A percentile compares a stretch with the other conserved stretches of the same genome.
Conservation (phyloP, 306 rosid genomes). For the Castanospermum australe region DNA sequence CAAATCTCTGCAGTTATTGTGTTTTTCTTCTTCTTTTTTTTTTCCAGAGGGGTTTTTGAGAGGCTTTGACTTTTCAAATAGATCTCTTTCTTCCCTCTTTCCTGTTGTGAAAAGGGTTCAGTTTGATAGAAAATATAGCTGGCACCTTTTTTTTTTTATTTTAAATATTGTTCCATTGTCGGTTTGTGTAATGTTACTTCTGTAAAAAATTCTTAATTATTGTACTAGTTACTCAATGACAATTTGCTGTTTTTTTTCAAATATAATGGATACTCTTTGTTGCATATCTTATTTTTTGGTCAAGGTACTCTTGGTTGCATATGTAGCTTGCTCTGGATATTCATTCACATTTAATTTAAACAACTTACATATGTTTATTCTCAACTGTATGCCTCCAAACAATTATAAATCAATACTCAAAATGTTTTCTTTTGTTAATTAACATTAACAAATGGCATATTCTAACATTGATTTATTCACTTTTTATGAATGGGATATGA, state of each 20-base stretch:
- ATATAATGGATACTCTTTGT: neutral
- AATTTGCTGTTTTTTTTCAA: neutral
- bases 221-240: constrained; percentile 7
- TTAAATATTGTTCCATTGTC: constrained; percentile 16
- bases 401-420: neutral
- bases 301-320: too few species aligned
- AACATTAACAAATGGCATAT: neutral
- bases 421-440: neutral
- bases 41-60: constrained; percentile 24
- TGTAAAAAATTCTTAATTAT: constrained; percentile 22
- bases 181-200: neutral
- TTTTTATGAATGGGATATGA: neutral
- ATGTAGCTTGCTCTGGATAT: too few species aligned
- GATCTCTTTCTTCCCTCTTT: constrained; percentile 25
- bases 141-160: constrained; percentile 4
- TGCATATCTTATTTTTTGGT: neutral
- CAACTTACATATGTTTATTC: neutral
- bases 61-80: constrained; percentile 29
- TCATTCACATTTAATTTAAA: neutral
- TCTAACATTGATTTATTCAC: neutral
- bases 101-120: constrained; percentile 26
- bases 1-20: neutral
- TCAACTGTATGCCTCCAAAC: neutral
- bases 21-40: neutral
- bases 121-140: constrained; percentile 10